Base-by-base conservation (phyloP, 108 stramenopile species). In the Aurantiochytrium sp. region DNA sequence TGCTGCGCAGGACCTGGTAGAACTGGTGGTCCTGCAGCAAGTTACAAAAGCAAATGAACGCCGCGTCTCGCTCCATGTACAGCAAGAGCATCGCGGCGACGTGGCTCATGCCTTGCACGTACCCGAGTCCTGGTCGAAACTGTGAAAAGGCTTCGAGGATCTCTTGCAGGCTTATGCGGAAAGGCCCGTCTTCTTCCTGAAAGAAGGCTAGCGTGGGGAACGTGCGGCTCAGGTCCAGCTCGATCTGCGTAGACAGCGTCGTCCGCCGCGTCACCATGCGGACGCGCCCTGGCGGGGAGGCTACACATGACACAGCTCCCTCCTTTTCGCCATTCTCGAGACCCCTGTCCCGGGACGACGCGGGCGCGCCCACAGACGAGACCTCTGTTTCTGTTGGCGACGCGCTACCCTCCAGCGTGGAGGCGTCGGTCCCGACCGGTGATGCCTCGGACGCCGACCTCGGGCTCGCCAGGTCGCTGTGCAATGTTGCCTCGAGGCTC, bases 111-210 rank as follows among this genome's bases (percentile, higher is more conserved):
- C 89, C 89, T 36, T 89, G 89, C 22, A 89, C 55, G 45, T 89
- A 89, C 53, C 89, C 89, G 15, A 86, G 4, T 8, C 85, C 89
- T 15, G 89, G 89, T n/a, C 89, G 89, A 50, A 54, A 89, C 85
- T 21, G 55, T 12, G 42, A 22, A 52, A 59, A 87, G 17, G 89
- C 65, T 0, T 69, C 68, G 8, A 89, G 68, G 17, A 89, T 50
- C 4, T 41, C 68, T 8, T 45, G 68, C 36, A 89, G 39, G 22
- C 42, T 19, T 31, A 24, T 4, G 19, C 54, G 39, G 50, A 87
- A 85, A 4, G 88, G 88, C 52, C 88, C 88, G 36, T 55, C 65
- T 17, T 36, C 37, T 21, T 52, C 50, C 6, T 37, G 17, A 85
- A 88, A 88, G 54, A 85, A 86, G 31, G 52, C 52, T 39, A 88